Evolutionary conservation across 371 early-diverging fungal species (phyloP).

Genomic region (Nematocida sp.): DNA sequence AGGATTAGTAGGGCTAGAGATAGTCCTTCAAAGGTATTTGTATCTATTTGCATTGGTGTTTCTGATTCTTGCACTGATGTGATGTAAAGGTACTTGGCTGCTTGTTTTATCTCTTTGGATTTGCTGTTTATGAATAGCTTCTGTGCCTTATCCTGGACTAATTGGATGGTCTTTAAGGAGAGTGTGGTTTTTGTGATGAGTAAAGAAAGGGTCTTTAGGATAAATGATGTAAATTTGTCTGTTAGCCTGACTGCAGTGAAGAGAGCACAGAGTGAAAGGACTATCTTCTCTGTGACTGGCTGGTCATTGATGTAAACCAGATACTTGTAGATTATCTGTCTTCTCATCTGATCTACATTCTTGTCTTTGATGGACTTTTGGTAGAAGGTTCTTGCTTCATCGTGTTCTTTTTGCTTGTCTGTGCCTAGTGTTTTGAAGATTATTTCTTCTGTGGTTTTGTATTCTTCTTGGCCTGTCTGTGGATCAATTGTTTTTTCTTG

Average conservation of each 20-base stretch:
- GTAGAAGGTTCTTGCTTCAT: constrained; percentile 3
- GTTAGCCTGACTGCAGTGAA: neutral
- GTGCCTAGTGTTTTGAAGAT: constrained; percentile 12
- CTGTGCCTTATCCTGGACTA: constrained; percentile 4
- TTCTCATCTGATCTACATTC: constrained; percentile 23
- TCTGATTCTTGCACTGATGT: neutral
- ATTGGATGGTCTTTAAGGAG: neutral
- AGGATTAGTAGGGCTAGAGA: constrained; percentile 6
- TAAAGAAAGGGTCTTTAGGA: neutral
- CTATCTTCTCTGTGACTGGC: constrained; percentile 1
- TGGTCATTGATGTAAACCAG: constrained; percentile 17
- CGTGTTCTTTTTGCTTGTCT: neutral
- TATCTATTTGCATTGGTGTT: neutral
- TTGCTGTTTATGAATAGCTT: neutral
- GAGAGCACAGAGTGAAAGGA: constrained; percentile 14
- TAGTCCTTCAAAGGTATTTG: constrained; percentile 13
- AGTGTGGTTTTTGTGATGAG: neutral
- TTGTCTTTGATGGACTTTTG: constrained; percentile 26
- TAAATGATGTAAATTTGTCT: constrained; percentile 4
- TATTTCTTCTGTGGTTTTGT: constrained; percentile 21
- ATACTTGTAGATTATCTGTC: constrained; percentile 31
- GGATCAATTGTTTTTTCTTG: constrained; percentile 27
- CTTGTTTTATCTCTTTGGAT: neutral
- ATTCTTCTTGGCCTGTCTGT: constrained; percentile 33
- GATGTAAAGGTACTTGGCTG: constrained; percentile 6